phyloP scores from a whole-genome alignment of 2,329 filamentous ascomycete genomes.

The Colletotrichum brevisporum region DNA sequence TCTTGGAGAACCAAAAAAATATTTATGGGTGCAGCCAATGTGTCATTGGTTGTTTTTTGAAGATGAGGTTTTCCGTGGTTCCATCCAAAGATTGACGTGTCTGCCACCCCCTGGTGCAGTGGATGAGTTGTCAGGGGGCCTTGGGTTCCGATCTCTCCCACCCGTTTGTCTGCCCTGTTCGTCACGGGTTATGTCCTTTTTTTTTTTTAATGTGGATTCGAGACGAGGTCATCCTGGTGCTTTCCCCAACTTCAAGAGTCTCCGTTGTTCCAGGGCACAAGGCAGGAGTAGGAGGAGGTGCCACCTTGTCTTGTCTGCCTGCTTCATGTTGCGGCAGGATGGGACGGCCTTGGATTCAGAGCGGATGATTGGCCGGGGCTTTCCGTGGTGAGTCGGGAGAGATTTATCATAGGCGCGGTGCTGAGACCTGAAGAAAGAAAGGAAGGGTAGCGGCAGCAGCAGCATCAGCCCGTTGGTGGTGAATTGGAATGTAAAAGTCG shows the following conservation, averaged over 20 bases:
- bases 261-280: background rate
- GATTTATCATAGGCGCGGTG: background rate
- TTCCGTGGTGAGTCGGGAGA: slow-evolving; percentile 6
- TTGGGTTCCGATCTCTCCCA: background rate
- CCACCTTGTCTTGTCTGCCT: slow-evolving; percentile 1
- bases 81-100: background rate
- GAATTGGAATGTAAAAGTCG: too few relatives aligned
- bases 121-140: background rate
- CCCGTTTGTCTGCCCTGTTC: slow-evolving; percentile 3
- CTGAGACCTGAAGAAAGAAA: slow-evolving; percentile 10
- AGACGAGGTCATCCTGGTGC: slow-evolving; percentile 6
- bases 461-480: background rate
- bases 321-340: slow-evolving; percentile 26
- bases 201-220: background rate
- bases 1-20: slow-evolving; percentile 5
- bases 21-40: slow-evolving; percentile 3
- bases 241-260: slow-evolving; percentile 16
- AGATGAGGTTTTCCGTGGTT: background rate
- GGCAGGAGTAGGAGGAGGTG: background rate
- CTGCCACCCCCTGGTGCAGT: too few relatives aligned
- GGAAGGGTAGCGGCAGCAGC: background rate
- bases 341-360: background rate
- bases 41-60: slow-evolving; percentile 1
- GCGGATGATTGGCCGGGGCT: background rate
- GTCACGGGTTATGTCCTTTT: slow-evolving; percentile 2